phyloP scores from a whole-genome alignment of 2,329 filamentous ascomycete genomes.

The Aureobasidium sp. region DNA sequence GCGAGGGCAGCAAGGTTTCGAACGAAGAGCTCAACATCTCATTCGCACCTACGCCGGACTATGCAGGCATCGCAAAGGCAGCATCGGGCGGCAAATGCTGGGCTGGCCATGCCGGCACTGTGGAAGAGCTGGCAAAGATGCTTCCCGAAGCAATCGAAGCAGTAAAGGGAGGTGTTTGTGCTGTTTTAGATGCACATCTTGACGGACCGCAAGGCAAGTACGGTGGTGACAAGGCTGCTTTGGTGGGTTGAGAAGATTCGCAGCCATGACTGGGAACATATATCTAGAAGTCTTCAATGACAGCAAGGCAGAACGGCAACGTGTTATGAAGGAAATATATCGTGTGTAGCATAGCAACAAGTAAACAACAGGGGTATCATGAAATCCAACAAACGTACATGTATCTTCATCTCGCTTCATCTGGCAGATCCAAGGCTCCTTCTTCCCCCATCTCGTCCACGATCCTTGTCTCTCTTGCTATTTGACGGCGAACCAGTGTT shows the following conservation, averaged over 20 bases:
- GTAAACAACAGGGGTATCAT: neutral
- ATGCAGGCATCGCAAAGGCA: conserved; percentile 60
- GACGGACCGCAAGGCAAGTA: conserved; percentile 52
- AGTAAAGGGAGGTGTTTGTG: conserved; percentile 51
- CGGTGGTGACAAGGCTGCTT: conserved; percentile 30
- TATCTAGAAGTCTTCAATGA: conserved; percentile 8
- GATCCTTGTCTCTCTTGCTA: conserved; percentile 1
- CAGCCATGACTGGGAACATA: neutral
- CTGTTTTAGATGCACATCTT: conserved; percentile 56
- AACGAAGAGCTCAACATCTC: conserved; percentile 62
- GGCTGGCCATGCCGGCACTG: conserved; percentile 52
- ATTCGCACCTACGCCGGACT: conserved; percentile 60
- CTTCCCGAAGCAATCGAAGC: conserved; percentile 53
- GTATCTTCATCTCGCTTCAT: neutral
- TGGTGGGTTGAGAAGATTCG: conserved; percentile 18
- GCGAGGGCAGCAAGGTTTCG: conserved; percentile 53
- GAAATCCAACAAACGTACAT: neutral
- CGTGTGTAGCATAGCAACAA: neutral
- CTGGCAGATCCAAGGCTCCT: neutral
- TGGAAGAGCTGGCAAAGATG: conserved; percentile 47
- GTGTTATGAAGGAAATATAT: neutral
- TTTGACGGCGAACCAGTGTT: neutral
- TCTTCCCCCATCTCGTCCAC: neutral
- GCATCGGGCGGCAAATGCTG: conserved; percentile 56
- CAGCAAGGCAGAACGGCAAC: neutral